These are phyloP conservation scores for Lipomyces orientalis DNA, from an alignment of 805 yeast species.

Conservation along the genomic window DNA sequence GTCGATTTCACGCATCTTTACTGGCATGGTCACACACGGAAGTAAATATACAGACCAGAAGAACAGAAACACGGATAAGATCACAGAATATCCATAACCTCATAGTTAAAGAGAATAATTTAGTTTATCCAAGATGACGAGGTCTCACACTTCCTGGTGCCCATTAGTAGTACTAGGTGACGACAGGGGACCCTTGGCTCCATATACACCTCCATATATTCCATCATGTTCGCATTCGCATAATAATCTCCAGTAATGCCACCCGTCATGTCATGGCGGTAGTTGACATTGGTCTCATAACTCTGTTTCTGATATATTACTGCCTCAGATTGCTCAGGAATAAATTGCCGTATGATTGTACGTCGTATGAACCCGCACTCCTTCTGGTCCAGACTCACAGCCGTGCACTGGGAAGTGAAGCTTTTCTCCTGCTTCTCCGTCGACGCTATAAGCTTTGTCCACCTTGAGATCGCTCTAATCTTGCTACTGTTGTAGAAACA, in stretches of 20 bases:
- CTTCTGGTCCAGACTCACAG: too few species aligned
- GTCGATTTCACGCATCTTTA: neutral
- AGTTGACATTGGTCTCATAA: neutral
- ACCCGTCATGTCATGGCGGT: neutral
- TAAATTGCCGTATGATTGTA: too few species aligned
- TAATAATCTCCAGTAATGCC: neutral
- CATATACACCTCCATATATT: neutral
- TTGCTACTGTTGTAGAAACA: too few species aligned
- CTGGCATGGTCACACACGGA: too few species aligned
- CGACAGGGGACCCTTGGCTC: neutral
- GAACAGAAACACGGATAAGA: too few species aligned
- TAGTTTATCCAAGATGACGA: neutral
- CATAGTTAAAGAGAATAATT: neutral
- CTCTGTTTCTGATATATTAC: neutral
- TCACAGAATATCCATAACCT: neutral
- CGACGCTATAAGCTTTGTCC: too few species aligned
- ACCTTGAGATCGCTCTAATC: too few species aligned
- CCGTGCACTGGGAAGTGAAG: too few species aligned
- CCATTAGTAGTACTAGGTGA: neutral
- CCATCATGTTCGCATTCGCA: neutral
- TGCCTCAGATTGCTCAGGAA: neutral
- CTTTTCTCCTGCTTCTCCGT: too few species aligned
- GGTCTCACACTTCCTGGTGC: neutral
- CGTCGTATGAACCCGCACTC: too few species aligned
- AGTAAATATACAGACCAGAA: too few species aligned